These are phyloP conservation scores for Saururus chinensis DNA, from an alignment of 164 flowering plant genomes.

Conservation along the genomic window DNA sequence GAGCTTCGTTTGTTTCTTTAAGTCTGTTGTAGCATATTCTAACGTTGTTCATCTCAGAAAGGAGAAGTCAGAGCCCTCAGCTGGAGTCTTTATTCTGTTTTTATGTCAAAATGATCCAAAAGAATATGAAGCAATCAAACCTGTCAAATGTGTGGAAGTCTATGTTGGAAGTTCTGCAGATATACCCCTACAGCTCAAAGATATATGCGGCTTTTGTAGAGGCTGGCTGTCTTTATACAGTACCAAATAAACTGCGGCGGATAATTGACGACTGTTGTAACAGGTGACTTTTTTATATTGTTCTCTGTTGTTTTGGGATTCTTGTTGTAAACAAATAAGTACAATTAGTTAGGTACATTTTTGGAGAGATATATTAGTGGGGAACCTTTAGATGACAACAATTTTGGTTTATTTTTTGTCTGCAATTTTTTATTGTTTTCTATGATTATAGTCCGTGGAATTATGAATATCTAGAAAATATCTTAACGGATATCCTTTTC, in stretches of 20 bases:
- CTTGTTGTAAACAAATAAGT: background rate
- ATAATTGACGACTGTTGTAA: conserved; percentile 56
- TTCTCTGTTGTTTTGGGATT: background rate
- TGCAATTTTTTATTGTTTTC: too few relatives aligned
- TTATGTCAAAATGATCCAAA: conserved; percentile 48
- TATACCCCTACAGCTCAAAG: conserved; percentile 65
- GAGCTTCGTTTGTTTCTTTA: too few relatives aligned
- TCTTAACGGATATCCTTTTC: too few relatives aligned
- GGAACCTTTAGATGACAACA: too few relatives aligned
- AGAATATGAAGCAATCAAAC: conserved; percentile 29
- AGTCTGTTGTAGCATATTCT: too few relatives aligned
- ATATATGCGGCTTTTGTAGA: conserved; percentile 46
- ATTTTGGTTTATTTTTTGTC: too few relatives aligned
- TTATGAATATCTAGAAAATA: too few relatives aligned
- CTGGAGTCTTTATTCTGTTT: conserved; percentile 58
- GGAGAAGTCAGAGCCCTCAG: conserved; percentile 63
- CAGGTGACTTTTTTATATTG: conserved; percentile 38
- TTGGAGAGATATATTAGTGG: too few relatives aligned
- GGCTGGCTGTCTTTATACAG: conserved; percentile 43
- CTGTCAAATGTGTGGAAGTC: conserved; percentile 42
- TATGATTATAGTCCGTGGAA: too few relatives aligned
- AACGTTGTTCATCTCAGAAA: conserved; percentile 36
- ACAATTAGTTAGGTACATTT: background rate
- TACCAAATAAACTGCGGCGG: conserved; percentile 69
- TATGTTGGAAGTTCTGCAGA: conserved; percentile 55